Evolutionary conservation across 805 yeast genomes (phyloP).

Genomic region (Metschnikowia matae): DNA sequence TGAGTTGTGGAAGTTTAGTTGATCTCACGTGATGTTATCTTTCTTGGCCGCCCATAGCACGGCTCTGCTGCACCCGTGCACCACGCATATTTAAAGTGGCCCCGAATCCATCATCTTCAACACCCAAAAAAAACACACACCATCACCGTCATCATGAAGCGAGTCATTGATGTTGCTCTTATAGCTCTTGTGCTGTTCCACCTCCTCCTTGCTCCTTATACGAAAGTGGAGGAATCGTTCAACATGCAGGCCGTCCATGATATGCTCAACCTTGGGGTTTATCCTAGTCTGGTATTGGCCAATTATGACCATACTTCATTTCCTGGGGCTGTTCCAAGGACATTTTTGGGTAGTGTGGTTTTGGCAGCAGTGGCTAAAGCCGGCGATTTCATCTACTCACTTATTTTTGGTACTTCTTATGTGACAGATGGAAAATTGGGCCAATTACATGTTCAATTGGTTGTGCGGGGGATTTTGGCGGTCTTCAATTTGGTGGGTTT

Average conservation of each 20-base stretch:
- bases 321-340: slow-evolving; percentile 88
- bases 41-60: background rate
- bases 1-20: no score
- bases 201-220: slow-evolving; percentile 63
- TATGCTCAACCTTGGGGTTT: slow-evolving; percentile 58
- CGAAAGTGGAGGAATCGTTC: slow-evolving; percentile 94
- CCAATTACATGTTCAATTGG: slow-evolving; percentile 48
- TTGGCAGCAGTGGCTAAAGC: slow-evolving; percentile 48
- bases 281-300: slow-evolving; percentile 28
- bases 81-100: background rate
- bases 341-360: slow-evolving; percentile 68
- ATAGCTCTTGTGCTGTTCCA: slow-evolving; percentile 47
- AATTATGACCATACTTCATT: slow-evolving; percentile 71
- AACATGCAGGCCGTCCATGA: slow-evolving; percentile 88
- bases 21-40: no score
- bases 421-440: slow-evolving; percentile 17
- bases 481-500: slow-evolving; percentile 53
- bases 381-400: slow-evolving; percentile 9
- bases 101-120: background rate
- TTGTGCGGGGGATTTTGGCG: slow-evolving; percentile 61
- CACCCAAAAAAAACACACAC: background rate
- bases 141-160: slow-evolving; percentile 2
- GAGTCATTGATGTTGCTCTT: slow-evolving; percentile 24
- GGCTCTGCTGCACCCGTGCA: background rate
- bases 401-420: slow-evolving; percentile 13